Conservation (phyloP, 352 stramenopile species). For the Phytophthora kernoviae region DNA sequence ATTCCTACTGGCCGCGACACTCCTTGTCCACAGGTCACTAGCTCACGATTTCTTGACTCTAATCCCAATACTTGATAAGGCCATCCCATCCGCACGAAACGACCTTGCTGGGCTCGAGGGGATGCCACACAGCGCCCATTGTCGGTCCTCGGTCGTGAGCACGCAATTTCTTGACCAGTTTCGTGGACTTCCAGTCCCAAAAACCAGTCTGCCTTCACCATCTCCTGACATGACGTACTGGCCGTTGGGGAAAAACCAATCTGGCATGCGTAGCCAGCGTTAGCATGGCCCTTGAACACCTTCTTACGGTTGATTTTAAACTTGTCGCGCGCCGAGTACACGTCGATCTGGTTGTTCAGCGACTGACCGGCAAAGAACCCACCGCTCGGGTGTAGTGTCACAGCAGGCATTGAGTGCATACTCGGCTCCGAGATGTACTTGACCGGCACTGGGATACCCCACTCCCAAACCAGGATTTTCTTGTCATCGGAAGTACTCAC, state of each 20-base stretch:
- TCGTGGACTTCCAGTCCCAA: constrained; percentile 98
- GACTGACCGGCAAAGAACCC: constrained; percentile 95
- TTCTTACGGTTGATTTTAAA: constrained; percentile 96
- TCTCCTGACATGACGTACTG: constrained; percentile 95
- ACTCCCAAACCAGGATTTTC: constrained; percentile 98
- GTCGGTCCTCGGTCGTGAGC: constrained; percentile 95
- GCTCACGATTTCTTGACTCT: constrained; percentile 19
- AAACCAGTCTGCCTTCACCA: constrained; percentile 97
- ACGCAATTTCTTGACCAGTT: constrained; percentile 86
- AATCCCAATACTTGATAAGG: constrained; percentile 99
- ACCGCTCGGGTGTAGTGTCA: constrained; percentile 93
- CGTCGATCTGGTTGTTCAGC: constrained; percentile 98
- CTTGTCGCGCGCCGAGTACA: constrained; percentile 95
- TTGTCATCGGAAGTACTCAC: constrained; percentile 99
- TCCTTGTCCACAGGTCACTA: background rate
- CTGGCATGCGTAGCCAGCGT: constrained; percentile 96
- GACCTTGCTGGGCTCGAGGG: constrained; percentile 95
- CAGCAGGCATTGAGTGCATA: constrained; percentile 99
- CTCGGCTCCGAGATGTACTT: constrained; percentile 99
- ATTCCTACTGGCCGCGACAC: background rate
- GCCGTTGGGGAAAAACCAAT: constrained; percentile 97
- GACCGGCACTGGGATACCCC: constrained; percentile 97
- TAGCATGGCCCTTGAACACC: constrained; percentile 92
- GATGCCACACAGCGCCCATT: constrained; percentile 97
- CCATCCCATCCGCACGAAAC: constrained; percentile 99